These are phyloP conservation scores for Xylaria sp. DNA, from an alignment of 2,329 filamentous ascomycete genomes.

Conservation along the genomic window DNA sequence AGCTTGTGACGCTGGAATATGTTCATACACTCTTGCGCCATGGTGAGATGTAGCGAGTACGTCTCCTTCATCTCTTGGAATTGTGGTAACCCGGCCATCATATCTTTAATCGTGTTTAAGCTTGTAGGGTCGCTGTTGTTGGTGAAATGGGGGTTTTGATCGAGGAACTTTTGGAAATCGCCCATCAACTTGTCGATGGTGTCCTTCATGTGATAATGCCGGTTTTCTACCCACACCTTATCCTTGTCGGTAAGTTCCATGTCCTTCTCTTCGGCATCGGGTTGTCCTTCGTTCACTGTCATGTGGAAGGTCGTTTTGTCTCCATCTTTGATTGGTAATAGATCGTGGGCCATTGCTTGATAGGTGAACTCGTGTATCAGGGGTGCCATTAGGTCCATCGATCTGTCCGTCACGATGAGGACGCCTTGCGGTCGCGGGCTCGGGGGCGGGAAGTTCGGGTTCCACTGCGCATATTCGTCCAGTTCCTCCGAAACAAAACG, in stretches of 20 bases:
- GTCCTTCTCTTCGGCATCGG: conserved; percentile 78
- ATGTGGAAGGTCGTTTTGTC: conserved; percentile 89
- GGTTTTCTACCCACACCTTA: conserved; percentile 91
- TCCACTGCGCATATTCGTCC: conserved; percentile 83
- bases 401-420: conserved; percentile 85
- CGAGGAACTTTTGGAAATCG: conserved; percentile 90
- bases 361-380: conserved; percentile 96
- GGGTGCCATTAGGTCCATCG: conserved; percentile 89
- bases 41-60: conserved; percentile 90
- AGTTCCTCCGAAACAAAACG: conserved; percentile 90
- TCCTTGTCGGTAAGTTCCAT: conserved; percentile 91
- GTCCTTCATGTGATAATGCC: conserved; percentile 97
- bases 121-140: conserved; percentile 72
- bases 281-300: conserved; percentile 71
- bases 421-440: conserved; percentile 77
- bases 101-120: conserved; percentile 92
- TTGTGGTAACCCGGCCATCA: conserved; percentile 91
- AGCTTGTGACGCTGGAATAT: conserved; percentile 85
- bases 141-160: conserved; percentile 89
- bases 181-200: conserved; percentile 90
- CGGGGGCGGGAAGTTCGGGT: conserved; percentile 82
- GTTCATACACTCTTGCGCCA: conserved; percentile 98
- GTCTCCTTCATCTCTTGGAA: conserved; percentile 95
- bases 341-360: conserved; percentile 95
- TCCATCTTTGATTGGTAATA: conserved; percentile 83